These are phyloP conservation scores for Malassezia dermatis DNA, from an alignment of 1,284 basidiomycete genomes.

Conservation along the genomic window DNA sequence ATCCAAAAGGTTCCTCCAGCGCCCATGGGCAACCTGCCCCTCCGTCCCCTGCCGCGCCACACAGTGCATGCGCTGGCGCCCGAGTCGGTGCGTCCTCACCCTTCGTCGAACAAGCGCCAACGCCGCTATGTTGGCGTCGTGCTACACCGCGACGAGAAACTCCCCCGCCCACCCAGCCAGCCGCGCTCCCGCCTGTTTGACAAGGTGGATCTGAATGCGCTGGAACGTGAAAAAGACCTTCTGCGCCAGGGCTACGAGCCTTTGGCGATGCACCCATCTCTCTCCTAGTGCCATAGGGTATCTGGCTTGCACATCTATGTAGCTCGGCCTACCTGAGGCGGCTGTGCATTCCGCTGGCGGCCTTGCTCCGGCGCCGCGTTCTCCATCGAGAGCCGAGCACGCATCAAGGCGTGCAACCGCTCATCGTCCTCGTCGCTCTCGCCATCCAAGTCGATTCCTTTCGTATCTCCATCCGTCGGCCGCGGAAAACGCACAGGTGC, in stretches of 20 bases:
- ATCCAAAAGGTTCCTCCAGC: slow-evolving; percentile 5
- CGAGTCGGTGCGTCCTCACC: slow-evolving; percentile 24
- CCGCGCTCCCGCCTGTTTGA: slow-evolving; percentile 32
- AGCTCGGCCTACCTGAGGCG: background rate
- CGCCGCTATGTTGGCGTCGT: slow-evolving; percentile 42
- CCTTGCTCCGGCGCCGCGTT: background rate
- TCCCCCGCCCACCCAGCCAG: slow-evolving; percentile 23
- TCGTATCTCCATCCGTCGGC: background rate
- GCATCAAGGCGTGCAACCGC: slow-evolving; percentile 28
- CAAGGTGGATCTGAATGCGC: slow-evolving; percentile 34
- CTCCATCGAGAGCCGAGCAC: slow-evolving; percentile 22
- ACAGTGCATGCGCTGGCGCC: background rate
- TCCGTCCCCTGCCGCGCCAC: slow-evolving; percentile 22
- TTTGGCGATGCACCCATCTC: slow-evolving; percentile 5
- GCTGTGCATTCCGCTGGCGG: background rate
- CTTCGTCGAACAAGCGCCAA: slow-evolving; percentile 27
- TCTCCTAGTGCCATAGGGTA: slow-evolving; percentile 2
- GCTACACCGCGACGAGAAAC: slow-evolving; percentile 23
- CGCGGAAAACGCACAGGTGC: slow-evolving; percentile 21
- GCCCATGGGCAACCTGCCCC: slow-evolving; percentile 17
- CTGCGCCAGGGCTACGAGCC: slow-evolving; percentile 13
- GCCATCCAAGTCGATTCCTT: slow-evolving; percentile 22
- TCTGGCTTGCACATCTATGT: background rate
- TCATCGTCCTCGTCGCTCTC: slow-evolving; percentile 35
- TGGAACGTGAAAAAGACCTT: slow-evolving; percentile 20